A percentile compares a stretch with the other conserved stretches of the same genome.
These are phyloP conservation scores for Mycena crocata DNA, from an alignment of 768 basidiomycete species.

Conservation along the genomic window DNA sequence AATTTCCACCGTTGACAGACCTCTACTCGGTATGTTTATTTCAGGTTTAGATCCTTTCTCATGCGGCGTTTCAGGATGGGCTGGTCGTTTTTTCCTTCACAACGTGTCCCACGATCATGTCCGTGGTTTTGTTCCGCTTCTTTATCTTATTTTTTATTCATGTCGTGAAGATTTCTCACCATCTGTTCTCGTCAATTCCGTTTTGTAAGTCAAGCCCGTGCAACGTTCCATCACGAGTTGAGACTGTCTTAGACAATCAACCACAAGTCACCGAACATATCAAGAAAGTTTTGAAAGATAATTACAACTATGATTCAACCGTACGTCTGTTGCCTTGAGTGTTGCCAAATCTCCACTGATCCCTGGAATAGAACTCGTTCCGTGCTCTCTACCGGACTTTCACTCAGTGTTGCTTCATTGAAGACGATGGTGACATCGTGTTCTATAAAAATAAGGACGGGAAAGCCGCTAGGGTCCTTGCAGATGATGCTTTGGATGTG, in stretches of 20 bases:
- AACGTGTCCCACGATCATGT: conserved; percentile 49
- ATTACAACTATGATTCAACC: conserved; percentile 71
- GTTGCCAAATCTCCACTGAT: conserved; percentile 15
- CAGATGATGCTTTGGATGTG: conserved; percentile 19
- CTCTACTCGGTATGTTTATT: conserved; percentile 51
- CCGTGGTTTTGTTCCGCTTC: background rate
- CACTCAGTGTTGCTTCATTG: conserved; percentile 69
- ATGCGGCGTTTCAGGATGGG: conserved; percentile 53
- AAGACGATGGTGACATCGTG: conserved; percentile 64
- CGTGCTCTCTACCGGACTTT: conserved; percentile 69
- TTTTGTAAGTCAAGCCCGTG: conserved; percentile 59
- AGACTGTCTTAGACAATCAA: conserved; percentile 56
- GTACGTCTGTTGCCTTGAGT: conserved; percentile 41
- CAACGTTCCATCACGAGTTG: background rate
- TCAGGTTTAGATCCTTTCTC: background rate
- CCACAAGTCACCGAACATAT: conserved; percentile 59
- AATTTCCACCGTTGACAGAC: conserved; percentile 69
- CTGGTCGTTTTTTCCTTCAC: conserved; percentile 66
- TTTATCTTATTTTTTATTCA: background rate
- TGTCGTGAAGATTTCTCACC: conserved; percentile 63
- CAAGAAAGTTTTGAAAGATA: conserved; percentile 61
- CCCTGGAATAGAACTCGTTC: conserved; percentile 34
- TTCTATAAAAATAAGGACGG: conserved; percentile 68
- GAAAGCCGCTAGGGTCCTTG: conserved; percentile 40
- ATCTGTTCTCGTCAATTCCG: conserved; percentile 68